Evolutionary conservation across 352 stramenopile genomes (phyloP).

Genomic region (Globisporangium radiosum): DNA sequence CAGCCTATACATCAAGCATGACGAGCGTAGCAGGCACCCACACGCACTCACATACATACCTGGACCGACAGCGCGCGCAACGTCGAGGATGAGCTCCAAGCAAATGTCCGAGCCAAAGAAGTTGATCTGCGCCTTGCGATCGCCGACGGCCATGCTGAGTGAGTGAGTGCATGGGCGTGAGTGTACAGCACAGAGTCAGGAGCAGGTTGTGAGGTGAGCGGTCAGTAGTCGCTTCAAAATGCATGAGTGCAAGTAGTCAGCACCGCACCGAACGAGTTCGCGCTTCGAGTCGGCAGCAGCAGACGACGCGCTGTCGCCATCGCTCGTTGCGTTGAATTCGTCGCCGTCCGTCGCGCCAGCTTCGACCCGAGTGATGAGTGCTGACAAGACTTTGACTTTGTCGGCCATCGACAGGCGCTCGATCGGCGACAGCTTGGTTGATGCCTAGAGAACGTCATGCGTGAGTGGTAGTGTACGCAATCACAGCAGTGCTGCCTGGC

Average conservation of each 20-base stretch:
- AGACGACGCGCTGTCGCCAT: conserved; percentile 20
- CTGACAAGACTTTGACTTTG: conserved; percentile 45
- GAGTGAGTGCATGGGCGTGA: background rate
- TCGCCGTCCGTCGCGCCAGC: conserved; percentile 54
- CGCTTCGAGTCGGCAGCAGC: conserved; percentile 44
- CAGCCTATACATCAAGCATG: background rate
- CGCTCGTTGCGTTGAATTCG: conserved; percentile 17
- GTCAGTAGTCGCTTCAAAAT: too few species aligned
- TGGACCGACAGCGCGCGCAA: conserved; percentile 49
- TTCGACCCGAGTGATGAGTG: conserved; percentile 55
- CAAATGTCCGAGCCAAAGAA: conserved; percentile 74
- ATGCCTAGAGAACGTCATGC: background rate
- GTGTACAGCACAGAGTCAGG: background rate
- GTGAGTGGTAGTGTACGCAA: background rate
- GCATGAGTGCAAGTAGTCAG: too few species aligned
- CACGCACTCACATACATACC: conserved; percentile 16
- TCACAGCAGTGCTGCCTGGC: background rate
- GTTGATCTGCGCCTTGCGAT: conserved; percentile 65
- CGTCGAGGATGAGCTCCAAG: conserved; percentile 66
- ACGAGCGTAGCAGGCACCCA: background rate
- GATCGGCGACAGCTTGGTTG: conserved; percentile 13
- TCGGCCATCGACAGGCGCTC: conserved; percentile 44
- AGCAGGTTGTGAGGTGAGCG: too few species aligned
- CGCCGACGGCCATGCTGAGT: conserved; percentile 53
- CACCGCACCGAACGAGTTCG: conserved; percentile 51